Conservation (phyloP, 345 rosid genomes). For the Salix arbutifolia region DNA sequence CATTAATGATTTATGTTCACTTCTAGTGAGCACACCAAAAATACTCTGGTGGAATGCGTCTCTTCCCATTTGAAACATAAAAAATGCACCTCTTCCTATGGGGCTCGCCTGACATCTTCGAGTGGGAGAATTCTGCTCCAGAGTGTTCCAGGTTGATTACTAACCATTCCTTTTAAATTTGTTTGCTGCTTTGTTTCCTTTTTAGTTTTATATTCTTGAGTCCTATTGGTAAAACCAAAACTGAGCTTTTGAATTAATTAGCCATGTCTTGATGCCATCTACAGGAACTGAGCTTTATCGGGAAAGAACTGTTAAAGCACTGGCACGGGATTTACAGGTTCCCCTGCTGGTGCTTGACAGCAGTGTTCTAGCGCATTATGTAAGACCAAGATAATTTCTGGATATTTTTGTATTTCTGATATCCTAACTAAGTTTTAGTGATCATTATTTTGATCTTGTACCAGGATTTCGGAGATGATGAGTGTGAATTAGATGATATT, state of each 20-base stretch:
- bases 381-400: slow-evolving; percentile 43
- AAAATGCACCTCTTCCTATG: slow-evolving; percentile 49
- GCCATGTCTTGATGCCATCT: slow-evolving; percentile 17
- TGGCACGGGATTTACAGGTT: slow-evolving; percentile 79
- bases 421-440: not conserved
- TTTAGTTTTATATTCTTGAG: not conserved
- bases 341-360: slow-evolving; percentile 87
- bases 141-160: slow-evolving; percentile 74
- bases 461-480: slow-evolving; percentile 86
- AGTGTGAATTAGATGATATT: slow-evolving; percentile 63
- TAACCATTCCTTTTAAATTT: not conserved
- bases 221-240: not conserved
- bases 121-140: slow-evolving; percentile 88
- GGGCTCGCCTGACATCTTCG: slow-evolving; percentile 76
- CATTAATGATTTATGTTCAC: slow-evolving; percentile 8
- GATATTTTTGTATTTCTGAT: not conserved
- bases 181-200: not conserved
- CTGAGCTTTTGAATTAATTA: not conserved
- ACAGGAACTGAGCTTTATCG: slow-evolving; percentile 89
- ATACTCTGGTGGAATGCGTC: too few relatives aligned
- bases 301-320: slow-evolving; percentile 87
- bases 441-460: slow-evolving; percentile 19
- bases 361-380: slow-evolving; percentile 86
- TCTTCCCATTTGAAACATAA: slow-evolving; percentile 52
- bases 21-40: not conserved